These are phyloP conservation scores for Acanthamoeba castellanii DNA, from an alignment of 208 protist species.

Conservation along the genomic window DNA sequence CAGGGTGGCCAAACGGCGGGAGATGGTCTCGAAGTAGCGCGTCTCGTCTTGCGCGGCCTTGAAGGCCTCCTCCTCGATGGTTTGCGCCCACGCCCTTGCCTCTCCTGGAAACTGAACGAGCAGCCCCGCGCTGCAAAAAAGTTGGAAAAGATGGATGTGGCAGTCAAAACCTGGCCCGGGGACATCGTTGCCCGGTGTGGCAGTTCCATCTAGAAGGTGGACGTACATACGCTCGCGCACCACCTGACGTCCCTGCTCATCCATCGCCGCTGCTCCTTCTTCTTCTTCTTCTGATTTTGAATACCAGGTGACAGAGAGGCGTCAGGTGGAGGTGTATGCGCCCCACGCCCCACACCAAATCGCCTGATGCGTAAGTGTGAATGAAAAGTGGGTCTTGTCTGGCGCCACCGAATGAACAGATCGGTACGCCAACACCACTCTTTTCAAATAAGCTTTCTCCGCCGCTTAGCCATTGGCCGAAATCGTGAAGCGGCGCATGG, in stretches of 20 bases:
- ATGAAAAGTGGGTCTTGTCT: background rate
- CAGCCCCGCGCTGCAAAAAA: background rate
- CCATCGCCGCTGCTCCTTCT: background rate
- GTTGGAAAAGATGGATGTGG: too few relatives aligned
- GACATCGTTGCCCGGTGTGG: too few relatives aligned
- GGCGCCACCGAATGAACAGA: too few relatives aligned
- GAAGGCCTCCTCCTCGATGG: background rate
- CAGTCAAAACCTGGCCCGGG: too few relatives aligned
- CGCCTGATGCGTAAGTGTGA: background rate
- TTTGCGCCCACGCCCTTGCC: background rate
- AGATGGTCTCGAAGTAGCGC: background rate
- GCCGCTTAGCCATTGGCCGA: too few relatives aligned
- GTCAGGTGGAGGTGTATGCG: too few relatives aligned
- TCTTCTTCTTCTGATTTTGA: background rate
- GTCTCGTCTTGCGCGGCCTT: background rate
- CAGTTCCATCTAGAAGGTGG: too few relatives aligned
- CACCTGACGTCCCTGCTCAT: background rate
- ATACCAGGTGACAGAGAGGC: too few relatives aligned
- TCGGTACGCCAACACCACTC: too few relatives aligned
- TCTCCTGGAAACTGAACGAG: background rate
- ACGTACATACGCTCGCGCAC: background rate
- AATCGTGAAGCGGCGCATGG: too few relatives aligned
- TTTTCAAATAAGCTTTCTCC: too few relatives aligned
- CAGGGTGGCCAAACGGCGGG: background rate
- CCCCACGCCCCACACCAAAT: background rate